Conservation (phyloP, 2,329 filamentous ascomycete genomes). For the Immersiporthe knoxdaviesiana region DNA sequence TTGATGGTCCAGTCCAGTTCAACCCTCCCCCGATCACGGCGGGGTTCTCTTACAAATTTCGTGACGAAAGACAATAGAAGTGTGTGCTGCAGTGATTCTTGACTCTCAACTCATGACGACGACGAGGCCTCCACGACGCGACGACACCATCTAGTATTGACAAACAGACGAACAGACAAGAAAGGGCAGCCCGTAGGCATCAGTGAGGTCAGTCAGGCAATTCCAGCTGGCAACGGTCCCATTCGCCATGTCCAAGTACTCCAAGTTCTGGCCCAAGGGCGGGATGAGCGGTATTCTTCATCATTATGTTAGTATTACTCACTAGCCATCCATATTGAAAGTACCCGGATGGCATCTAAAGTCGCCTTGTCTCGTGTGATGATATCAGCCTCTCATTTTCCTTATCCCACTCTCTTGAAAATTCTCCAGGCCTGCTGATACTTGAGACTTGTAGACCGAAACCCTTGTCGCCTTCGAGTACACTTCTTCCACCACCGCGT, state of each 20-base stretch:
- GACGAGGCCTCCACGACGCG: not conserved
- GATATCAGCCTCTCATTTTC: not conserved
- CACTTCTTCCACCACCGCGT: constrained; percentile 33
- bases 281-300: constrained; percentile 40
- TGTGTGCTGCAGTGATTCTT: too few relatives aligned
- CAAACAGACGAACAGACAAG: too few relatives aligned
- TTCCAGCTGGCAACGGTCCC: not conserved
- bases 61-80: not conserved
- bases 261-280: constrained; percentile 41
- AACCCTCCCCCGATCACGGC: not conserved
- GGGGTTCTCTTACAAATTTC: not conserved
- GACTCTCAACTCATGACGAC: not conserved
- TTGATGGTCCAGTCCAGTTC: not conserved
- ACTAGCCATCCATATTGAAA: too few relatives aligned
- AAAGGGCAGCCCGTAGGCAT: not conserved
- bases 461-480: constrained; percentile 45
- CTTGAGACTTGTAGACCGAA: constrained; percentile 40
- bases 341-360: not conserved
- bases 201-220: not conserved
- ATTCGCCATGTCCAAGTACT: constrained; percentile 33
- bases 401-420: not conserved
- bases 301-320: constrained; percentile 36
- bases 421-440: not conserved
- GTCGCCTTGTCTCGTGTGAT: not conserved
- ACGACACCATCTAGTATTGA: not conserved